Evolutionary conservation across 306 rosid genomes (phyloP), one percentile per base, ranked within the genome.

Genomic region (Acacia melanoxylon): DNA sequence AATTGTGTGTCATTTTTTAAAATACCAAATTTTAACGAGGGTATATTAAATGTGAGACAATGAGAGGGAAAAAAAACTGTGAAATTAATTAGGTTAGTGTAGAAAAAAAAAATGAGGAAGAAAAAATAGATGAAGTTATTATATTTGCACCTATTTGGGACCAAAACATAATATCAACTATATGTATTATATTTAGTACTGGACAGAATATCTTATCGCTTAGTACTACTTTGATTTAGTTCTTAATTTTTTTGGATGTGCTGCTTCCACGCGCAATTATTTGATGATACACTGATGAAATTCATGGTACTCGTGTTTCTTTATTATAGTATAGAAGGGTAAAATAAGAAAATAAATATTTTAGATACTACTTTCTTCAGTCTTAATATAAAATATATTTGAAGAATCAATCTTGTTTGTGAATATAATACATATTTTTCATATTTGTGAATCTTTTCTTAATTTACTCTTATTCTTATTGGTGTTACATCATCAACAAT

Each of bases 331-430:
- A 52, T 19, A 20, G 10, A 20, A 52, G 11, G 61, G 3, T 1
- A 19, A 19, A 19, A 52, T 52, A 19, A 2, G 10, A 20, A 52
- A 52, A 52, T 16, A 1, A 16, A 51, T 52, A 20, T 19, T 52
- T 6, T 52, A 52, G 25, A 52, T 52, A 6, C 2, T 52, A 48
- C 17, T 11, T 1, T 0, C 2, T 46, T 7, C 51, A 0, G 16
- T 37, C 1, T 0, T 6, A 37, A 5, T 6, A 37, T 37, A 37
- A 37, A 1, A 37, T 8, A 6, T 37, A 37, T 37, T 37, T 37
- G 0, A 1, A 1, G 1, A 6, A 8, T 37, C 41, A 37, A 37
- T 37, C 0, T 37, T 37, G 0, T 0, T 37, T 8, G 0, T 37
- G 1, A 33, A 37, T 37, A 37, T 37, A 37, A 37, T 37, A 37